Conservation (phyloP, 108 stramenopile genomes). For the Craspedostauros australis region DNA sequence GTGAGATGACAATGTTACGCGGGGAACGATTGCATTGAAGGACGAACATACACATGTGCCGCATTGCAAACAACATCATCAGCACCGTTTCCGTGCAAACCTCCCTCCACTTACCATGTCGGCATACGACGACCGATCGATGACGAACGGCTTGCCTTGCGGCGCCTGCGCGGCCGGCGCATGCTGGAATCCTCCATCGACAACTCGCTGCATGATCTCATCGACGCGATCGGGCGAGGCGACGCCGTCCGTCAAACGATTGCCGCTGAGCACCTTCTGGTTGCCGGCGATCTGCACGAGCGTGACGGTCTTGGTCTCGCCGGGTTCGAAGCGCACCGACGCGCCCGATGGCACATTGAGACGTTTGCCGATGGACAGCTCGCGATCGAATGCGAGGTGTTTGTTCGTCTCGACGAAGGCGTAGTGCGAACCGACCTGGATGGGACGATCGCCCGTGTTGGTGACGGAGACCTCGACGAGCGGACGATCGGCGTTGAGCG, state of each 20-base stretch:
- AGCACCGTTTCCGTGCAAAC: too few species aligned
- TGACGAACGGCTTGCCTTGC: conserved; percentile 31
- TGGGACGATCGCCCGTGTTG: conserved; percentile 95
- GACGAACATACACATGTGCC: too few species aligned
- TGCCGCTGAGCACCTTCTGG: conserved; percentile 45
- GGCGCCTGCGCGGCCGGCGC: conserved; percentile 23
- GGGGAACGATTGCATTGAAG: too few species aligned
- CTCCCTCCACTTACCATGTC: too few species aligned
- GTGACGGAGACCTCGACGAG: conserved; percentile 84
- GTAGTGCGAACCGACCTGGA: conserved; percentile 92
- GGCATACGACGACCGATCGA: conserved; percentile 52
- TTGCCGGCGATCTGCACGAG: conserved; percentile 83
- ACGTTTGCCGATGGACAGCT: conserved; percentile 76
- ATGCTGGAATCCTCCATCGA: conserved; percentile 32
- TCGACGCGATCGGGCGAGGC: conserved; percentile 25
- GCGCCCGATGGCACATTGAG: conserved; percentile 91
- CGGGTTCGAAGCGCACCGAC: conserved; percentile 95
- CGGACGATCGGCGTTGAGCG: conserved; percentile 50
- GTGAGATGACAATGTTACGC: too few species aligned
- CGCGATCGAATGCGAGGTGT: conserved; percentile 84
- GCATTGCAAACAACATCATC: too few species aligned
- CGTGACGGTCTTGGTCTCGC: conserved; percentile 91
- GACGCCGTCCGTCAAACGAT: conserved; percentile 52
- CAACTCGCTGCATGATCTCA: conserved; percentile 51
- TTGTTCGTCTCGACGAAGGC: conserved; percentile 91